These are phyloP conservation scores for Suhomyces xylopsoci DNA, from an alignment of 805 yeast species.

Conservation along the genomic window DNA sequence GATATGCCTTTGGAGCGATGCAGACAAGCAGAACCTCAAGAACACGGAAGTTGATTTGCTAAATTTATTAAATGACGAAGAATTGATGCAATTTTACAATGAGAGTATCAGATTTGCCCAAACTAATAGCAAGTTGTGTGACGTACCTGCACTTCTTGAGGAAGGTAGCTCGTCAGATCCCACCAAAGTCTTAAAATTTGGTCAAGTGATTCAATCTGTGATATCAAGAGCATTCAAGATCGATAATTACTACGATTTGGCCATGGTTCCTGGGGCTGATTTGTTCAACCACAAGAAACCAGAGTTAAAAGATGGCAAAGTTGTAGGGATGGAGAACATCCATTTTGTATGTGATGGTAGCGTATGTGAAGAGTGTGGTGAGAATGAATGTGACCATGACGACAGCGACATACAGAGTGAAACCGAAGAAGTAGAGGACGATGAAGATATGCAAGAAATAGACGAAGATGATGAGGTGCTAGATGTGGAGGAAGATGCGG, in stretches of 20 bases:
- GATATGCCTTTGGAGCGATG: constrained; percentile 61
- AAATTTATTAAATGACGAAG: constrained; percentile 54
- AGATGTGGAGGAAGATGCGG: neutral
- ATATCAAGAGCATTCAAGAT: constrained; percentile 80
- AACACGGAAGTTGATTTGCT: constrained; percentile 63
- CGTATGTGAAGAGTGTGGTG: constrained; percentile 25
- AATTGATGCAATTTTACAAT: constrained; percentile 37
- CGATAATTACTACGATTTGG: constrained; percentile 70
- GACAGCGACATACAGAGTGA: constrained; percentile 15
- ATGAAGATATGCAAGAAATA: constrained; percentile 1
- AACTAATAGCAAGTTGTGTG: constrained; percentile 21
- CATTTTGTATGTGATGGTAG: constrained; percentile 52
- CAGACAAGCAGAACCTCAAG: constrained; percentile 43
- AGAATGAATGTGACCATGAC: constrained; percentile 21
- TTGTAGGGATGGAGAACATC: constrained; percentile 48
- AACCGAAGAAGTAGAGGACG: constrained; percentile 17
- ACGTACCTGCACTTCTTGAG: constrained; percentile 37
- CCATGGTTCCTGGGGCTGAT: constrained; percentile 89
- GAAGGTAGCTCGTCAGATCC: neutral
- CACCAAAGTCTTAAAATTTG: constrained; percentile 37
- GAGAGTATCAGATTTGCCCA: constrained; percentile 44
- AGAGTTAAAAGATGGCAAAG: constrained; percentile 11
- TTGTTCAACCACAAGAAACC: constrained; percentile 70
- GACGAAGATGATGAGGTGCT: constrained; percentile 15
- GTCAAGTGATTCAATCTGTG: constrained; percentile 56